Conservation (phyloP, 2,329 filamentous ascomycete species). For the Macrophomina phaseolina region DNA sequence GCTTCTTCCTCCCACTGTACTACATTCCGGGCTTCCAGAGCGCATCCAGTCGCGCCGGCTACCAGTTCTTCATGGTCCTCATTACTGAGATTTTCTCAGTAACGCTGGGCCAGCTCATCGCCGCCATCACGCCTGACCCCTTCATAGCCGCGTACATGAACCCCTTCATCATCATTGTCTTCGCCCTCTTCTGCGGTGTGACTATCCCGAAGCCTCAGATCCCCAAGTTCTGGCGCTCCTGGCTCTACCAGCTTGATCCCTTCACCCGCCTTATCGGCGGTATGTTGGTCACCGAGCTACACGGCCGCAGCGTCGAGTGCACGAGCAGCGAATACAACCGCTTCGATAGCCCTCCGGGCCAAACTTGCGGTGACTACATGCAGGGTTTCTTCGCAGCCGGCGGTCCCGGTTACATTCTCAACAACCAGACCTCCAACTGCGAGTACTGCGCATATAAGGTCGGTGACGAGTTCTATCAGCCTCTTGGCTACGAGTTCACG, state of each 20-base stretch:
- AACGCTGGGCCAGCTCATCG: slow-evolving; percentile 74
- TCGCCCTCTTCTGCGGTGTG: slow-evolving; percentile 86
- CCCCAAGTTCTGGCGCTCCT: slow-evolving; percentile 76
- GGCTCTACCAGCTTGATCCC: slow-evolving; percentile 83
- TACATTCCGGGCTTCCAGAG: slow-evolving; percentile 78
- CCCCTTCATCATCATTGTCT: slow-evolving; percentile 81
- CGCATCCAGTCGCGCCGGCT: slow-evolving; percentile 71
- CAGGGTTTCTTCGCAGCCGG: slow-evolving; percentile 68
- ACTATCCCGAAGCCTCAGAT: slow-evolving; percentile 80
- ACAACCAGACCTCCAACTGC: slow-evolving; percentile 70
- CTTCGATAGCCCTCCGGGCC: slow-evolving; percentile 70
- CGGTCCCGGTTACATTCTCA: slow-evolving; percentile 73
- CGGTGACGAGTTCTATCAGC: slow-evolving; percentile 79
- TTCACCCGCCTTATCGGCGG: slow-evolving; percentile 82
- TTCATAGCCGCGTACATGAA: slow-evolving; percentile 82
- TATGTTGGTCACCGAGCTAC: slow-evolving; percentile 79
- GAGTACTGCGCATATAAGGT: slow-evolving; percentile 81
- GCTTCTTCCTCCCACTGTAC: slow-evolving; percentile 83
- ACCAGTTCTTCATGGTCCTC: slow-evolving; percentile 85
- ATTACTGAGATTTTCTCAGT: slow-evolving; percentile 85
- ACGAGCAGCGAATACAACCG: slow-evolving; percentile 64
- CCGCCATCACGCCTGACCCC: slow-evolving; percentile 76
- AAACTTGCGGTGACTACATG: slow-evolving; percentile 80
- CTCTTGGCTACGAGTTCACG: slow-evolving; percentile 69
- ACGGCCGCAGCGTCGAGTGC: slow-evolving; percentile 69